These are phyloP conservation scores for Boletus vermiculosoides DNA, from an alignment of 768 basidiomycete genomes.

Conservation along the genomic window DNA sequence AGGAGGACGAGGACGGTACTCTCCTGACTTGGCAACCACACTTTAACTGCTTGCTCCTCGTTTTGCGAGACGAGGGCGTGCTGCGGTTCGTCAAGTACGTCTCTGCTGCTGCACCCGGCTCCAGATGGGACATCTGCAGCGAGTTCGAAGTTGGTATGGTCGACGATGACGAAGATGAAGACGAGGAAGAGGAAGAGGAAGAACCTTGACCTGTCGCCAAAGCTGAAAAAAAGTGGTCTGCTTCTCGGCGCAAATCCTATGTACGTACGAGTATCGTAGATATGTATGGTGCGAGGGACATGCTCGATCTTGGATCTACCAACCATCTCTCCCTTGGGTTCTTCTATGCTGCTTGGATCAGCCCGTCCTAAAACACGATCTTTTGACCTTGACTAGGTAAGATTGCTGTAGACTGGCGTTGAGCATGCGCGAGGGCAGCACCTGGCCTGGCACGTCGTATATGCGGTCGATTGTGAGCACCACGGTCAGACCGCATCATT, in stretches of 20 bases:
- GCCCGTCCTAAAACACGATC: constrained; percentile 54
- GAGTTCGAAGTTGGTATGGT: constrained; percentile 91
- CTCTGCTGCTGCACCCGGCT: constrained; percentile 83
- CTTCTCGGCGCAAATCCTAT: background rate
- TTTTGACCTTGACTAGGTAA: constrained; percentile 65
- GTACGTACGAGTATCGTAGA: background rate
- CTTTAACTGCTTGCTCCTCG: constrained; percentile 86
- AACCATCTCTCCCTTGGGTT: background rate
- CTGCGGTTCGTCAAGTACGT: constrained; percentile 97
- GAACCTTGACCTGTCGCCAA: constrained; percentile 3
- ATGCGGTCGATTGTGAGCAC: constrained; percentile 12
- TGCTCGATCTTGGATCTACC: background rate
- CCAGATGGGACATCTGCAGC: constrained; percentile 89
- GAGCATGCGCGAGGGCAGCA: constrained; percentile 74
- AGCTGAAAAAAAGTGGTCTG: background rate
- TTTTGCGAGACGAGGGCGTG: constrained; percentile 88
- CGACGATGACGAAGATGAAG: constrained; percentile 47
- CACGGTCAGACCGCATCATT: constrained; percentile 2
- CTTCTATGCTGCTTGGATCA: background rate
- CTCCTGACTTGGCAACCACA: constrained; percentile 84
- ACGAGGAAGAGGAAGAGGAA: constrained; percentile 42
- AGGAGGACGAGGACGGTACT: constrained; percentile 65
- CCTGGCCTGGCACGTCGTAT: constrained; percentile 64
- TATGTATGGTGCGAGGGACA: background rate
- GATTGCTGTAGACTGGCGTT: constrained; percentile 75